These are phyloP conservation scores for Malassezia restricta DNA, from an alignment of 1,284 basidiomycete genomes.

Conservation along the genomic window DNA sequence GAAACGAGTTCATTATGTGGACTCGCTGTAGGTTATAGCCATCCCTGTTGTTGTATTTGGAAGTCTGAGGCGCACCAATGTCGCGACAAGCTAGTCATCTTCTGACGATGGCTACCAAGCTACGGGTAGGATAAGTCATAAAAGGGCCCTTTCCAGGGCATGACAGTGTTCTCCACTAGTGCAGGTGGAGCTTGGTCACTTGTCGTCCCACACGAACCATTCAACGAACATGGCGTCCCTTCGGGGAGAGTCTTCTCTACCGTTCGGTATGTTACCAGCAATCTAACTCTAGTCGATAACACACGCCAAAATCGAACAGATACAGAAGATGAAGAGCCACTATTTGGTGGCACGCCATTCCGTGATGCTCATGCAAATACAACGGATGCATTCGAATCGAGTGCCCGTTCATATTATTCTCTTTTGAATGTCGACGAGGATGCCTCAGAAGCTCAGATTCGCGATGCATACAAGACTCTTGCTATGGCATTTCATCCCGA, in stretches of 20 bases:
- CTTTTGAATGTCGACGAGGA: slow-evolving; percentile 58
- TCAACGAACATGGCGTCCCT: background rate
- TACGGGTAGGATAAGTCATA: too few relatives aligned
- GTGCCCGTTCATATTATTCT: slow-evolving; percentile 16
- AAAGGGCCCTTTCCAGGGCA: too few relatives aligned
- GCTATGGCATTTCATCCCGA: slow-evolving; percentile 76
- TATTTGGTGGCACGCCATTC: slow-evolving; percentile 39
- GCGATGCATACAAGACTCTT: slow-evolving; percentile 59
- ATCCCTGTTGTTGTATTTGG: too few relatives aligned
- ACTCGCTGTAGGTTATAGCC: too few relatives aligned
- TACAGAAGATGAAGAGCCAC: slow-evolving; percentile 24
- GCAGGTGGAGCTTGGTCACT: too few relatives aligned
- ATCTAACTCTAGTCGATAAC: background rate
- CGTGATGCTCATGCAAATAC: slow-evolving; percentile 27
- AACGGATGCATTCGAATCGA: slow-evolving; percentile 17
- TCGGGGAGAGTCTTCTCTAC: background rate
- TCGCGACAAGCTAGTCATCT: too few relatives aligned
- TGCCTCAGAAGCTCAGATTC: slow-evolving; percentile 58
- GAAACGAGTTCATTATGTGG: too few relatives aligned
- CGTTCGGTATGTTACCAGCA: background rate
- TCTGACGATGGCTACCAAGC: too few relatives aligned
- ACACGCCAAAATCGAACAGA: background rate
- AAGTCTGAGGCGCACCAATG: too few relatives aligned
- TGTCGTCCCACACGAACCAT: too few relatives aligned
- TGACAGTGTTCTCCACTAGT: too few relatives aligned